Conservation (phyloP, 2,329 filamentous ascomycete genomes). For the Sporothrix dimorphospora region DNA sequence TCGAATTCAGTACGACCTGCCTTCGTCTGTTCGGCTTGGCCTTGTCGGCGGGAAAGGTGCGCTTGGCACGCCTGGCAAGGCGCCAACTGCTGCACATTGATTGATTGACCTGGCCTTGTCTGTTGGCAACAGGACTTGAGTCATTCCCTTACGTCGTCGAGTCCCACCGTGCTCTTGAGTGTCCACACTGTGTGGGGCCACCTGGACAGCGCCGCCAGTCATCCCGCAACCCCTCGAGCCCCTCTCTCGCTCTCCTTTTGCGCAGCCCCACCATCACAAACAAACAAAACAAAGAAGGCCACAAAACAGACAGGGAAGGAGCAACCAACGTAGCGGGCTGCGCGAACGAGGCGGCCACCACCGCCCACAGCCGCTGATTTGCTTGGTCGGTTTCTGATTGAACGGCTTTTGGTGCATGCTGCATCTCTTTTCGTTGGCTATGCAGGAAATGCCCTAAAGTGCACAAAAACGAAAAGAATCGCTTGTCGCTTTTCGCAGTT, state of each 20-base stretch:
- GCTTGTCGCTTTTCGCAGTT: neutral
- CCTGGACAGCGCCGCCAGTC: neutral
- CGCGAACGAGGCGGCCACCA: neutral
- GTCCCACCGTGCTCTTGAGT: neutral
- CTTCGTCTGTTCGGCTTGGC: neutral
- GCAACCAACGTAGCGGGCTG: neutral
- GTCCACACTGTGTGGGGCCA: constrained; percentile 20
- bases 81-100: neutral
- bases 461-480: neutral
- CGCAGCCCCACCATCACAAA: constrained; percentile 31
- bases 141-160: constrained; percentile 12
- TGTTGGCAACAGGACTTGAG: constrained; percentile 8
- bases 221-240: constrained; percentile 22
- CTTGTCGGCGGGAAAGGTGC: neutral
- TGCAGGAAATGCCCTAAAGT: neutral
- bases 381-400: neutral
- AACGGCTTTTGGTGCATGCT: neutral
- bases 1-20: too few species aligned
- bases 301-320: neutral
- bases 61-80: constrained; percentile 6
- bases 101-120: neutral
- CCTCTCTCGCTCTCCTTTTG: neutral
- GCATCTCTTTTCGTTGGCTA: neutral
- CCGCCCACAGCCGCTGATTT: neutral
- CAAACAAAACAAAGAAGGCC: constrained; percentile 32